Percentiles rank a stretch among this genome's conserved stretches.
Conservation (phyloP, 2,329 filamentous ascomycete genomes). For the Claviceps lovelessii region DNA sequence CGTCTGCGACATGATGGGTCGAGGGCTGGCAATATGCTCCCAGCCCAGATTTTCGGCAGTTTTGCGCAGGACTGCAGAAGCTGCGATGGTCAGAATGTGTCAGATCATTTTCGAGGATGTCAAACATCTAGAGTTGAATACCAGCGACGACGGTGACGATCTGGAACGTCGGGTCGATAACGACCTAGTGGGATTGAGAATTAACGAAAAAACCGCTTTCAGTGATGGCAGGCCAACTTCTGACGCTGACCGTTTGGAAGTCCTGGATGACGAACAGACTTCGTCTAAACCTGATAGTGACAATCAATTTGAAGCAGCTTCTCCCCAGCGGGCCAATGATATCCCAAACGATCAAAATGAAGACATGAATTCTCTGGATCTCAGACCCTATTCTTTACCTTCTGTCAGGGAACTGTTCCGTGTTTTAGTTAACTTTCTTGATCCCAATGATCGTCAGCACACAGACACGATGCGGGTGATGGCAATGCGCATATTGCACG, state of each 20-base stretch:
- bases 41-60: slow-evolving; percentile 84
- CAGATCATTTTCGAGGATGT: slow-evolving; percentile 94
- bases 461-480: slow-evolving; percentile 94
- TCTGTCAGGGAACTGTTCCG: slow-evolving; percentile 91
- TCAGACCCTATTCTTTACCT: slow-evolving; percentile 82
- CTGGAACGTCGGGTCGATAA: slow-evolving; percentile 53
- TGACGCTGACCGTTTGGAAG: slow-evolving; percentile 1
- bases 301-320: neutral
- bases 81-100: slow-evolving; percentile 97
- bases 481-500: slow-evolving; percentile 92
- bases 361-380: slow-evolving; percentile 36
- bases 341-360: slow-evolving; percentile 20
- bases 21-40: slow-evolving; percentile 91
- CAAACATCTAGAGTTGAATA: slow-evolving; percentile 70
- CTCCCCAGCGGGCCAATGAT: neutral
- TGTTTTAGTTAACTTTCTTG: slow-evolving; percentile 82
- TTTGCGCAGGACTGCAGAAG: slow-evolving; percentile 79
- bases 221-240: slow-evolving; percentile 3
- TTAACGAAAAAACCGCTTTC: slow-evolving; percentile 43
- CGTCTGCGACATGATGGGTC: slow-evolving; percentile 99
- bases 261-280: neutral
- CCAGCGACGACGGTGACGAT: slow-evolving; percentile 49
- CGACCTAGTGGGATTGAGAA: slow-evolving; percentile 64
- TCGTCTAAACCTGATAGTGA: slow-evolving; percentile 1
- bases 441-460: slow-evolving; percentile 84